Conservation (phyloP, 169 alveolate species). For the Cryptosporidium viatorum region DNA sequence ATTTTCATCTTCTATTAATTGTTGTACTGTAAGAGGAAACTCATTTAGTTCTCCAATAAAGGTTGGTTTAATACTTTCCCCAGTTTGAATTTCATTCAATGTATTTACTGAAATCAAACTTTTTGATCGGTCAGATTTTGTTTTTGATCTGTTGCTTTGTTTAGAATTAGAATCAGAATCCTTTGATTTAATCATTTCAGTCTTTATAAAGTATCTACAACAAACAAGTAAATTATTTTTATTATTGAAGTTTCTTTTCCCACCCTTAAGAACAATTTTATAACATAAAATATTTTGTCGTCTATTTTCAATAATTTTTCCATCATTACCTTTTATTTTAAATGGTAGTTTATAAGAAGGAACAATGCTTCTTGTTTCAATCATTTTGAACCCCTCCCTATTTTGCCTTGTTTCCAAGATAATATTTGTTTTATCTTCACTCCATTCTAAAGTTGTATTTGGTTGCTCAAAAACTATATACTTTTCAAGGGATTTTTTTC, state of each 20-base stretch:
- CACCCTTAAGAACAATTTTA: slow-evolving; percentile 56
- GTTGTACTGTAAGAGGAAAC: slow-evolving; percentile 38
- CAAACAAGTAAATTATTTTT: slow-evolving; percentile 57
- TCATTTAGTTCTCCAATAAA: slow-evolving; percentile 58
- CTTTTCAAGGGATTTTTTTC: slow-evolving; percentile 50
- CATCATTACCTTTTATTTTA: slow-evolving; percentile 72
- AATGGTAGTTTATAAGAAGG: slow-evolving; percentile 69
- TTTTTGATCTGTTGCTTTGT: neutral
- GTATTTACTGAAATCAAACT: neutral
- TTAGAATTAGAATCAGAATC: slow-evolving; percentile 7
- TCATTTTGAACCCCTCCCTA: slow-evolving; percentile 69
- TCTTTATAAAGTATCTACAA: slow-evolving; percentile 54
- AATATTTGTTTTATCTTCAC: slow-evolving; percentile 54
- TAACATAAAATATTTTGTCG: slow-evolving; percentile 50
- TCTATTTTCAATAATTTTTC: slow-evolving; percentile 48
- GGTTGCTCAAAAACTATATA: slow-evolving; percentile 70
- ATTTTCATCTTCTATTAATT: slow-evolving; percentile 37
- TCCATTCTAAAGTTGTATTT: slow-evolving; percentile 62
- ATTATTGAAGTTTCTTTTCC: slow-evolving; percentile 1
- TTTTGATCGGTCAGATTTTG: neutral
- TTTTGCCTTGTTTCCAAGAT: slow-evolving; percentile 74
- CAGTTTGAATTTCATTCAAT: neutral
- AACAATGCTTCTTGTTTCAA: slow-evolving; percentile 66
- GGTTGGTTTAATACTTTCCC: slow-evolving; percentile 3
- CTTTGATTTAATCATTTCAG: neutral